Base-by-base conservation (phyloP, 73 alveolate genomes). In the Strombidium stylifer region DNA sequence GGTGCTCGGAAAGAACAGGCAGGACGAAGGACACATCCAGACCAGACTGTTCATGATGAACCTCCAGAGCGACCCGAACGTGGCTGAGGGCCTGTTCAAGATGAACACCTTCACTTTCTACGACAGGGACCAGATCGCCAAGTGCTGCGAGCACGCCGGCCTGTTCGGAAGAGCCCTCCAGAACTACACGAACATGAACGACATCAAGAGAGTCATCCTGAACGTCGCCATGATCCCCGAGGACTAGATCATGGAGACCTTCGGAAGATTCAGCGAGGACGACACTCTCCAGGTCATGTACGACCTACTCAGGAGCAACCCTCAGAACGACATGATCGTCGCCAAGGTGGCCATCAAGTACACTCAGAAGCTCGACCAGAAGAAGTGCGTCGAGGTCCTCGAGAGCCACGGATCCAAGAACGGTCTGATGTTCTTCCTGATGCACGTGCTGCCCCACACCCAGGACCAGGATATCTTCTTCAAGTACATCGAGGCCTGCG, bases 401-500 rank as follows among this genome's bases (percentile, higher is more conserved):
- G 99, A 96, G 80, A 65, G 93, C 21, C 94, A 85, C 51, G 96
- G 93, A 47, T 69, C 95, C 15, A 90, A 76, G 61, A 97, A 96
- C 56, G 99, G 99, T 18, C 84, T 96, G 56, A 87, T 85, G 81
- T 82, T 74, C 89, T 96, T 87, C 86, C 79, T 96, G 27, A 95
- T 96, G 54, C 85, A 94, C 56, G 84, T 96, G 15, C 87, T 96
- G 25, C 93, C 95, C 31, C 84, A 90, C 57, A 87, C 97, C 44
- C 88, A 93, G 52, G 99, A 97, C 56, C 95, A 94, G 15, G 99
- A 97, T 48, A 90, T 96, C 59, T 92, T 92, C 80, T 97, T 90
- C 93, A 97, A 97, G 75, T 97, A 97, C 71, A 97, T 97, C 52
- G 97, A 94, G 72, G 98, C 99, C 30, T 98, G 98, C 12, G 98